These are phyloP conservation scores for Citeromyces matritensis DNA, from an alignment of 805 yeast genomes.

Conservation along the genomic window DNA sequence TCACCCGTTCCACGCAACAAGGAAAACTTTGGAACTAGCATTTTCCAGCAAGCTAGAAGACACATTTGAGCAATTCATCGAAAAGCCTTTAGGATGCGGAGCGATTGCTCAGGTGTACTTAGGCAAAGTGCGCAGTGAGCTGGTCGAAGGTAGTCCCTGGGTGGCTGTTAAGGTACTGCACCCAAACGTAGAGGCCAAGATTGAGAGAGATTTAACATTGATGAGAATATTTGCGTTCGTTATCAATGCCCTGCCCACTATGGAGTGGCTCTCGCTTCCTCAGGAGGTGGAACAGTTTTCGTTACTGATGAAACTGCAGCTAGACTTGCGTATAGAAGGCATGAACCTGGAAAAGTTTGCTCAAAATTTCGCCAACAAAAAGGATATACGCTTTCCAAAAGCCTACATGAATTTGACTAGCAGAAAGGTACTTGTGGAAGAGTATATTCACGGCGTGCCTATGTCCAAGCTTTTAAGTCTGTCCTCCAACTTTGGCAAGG, in stretches of 20 bases:
- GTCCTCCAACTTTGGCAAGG: slow-evolving; percentile 23
- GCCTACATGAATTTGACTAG: slow-evolving; percentile 55
- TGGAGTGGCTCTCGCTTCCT: slow-evolving; percentile 96
- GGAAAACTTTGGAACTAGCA: slow-evolving; percentile 37
- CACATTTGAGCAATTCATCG: slow-evolving; percentile 65
- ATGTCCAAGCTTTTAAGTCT: slow-evolving; percentile 54
- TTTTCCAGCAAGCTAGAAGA: slow-evolving; percentile 49
- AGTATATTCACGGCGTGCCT: slow-evolving; percentile 70
- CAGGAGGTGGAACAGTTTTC: slow-evolving; percentile 87
- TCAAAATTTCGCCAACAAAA: slow-evolving; percentile 40
- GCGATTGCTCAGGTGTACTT: slow-evolving; percentile 94
- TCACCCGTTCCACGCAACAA: slow-evolving; percentile 54
- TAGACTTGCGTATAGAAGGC: slow-evolving; percentile 85
- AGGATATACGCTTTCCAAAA: slow-evolving; percentile 66
- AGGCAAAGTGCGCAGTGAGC: slow-evolving; percentile 42
- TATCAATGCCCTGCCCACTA: slow-evolving; percentile 69
- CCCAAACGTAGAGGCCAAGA: slow-evolving; percentile 62
- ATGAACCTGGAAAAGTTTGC: slow-evolving; percentile 61
- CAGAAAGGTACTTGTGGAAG: slow-evolving; percentile 70
- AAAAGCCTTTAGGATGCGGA: slow-evolving; percentile 85
- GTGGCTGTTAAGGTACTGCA: slow-evolving; percentile 91
- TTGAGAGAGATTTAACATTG: slow-evolving; percentile 68
- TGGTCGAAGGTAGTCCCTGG: slow-evolving; percentile 19
- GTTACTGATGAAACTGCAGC: slow-evolving; percentile 71
- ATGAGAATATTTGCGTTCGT: slow-evolving; percentile 68